These are phyloP conservation scores for Kwoniella sp. DNA, from an alignment of 768 basidiomycete genomes.

Conservation along the genomic window DNA sequence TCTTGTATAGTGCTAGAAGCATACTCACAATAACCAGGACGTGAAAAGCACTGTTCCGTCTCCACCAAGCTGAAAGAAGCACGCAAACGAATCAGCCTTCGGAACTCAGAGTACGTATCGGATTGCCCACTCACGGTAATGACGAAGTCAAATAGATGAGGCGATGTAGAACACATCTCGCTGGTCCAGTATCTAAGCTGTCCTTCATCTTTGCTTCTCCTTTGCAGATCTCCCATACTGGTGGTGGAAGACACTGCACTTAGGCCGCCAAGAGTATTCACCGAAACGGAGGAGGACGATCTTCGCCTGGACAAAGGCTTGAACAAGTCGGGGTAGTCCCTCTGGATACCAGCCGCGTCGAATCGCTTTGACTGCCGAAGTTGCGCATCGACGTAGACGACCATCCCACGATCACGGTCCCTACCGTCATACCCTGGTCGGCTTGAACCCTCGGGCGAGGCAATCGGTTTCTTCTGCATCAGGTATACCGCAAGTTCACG, in stretches of 20 bases:
- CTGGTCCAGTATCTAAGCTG: slow-evolving; percentile 97
- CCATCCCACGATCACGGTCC: slow-evolving; percentile 66
- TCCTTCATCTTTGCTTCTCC: slow-evolving; percentile 66
- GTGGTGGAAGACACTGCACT: slow-evolving; percentile 63
- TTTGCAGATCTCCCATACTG: slow-evolving; percentile 36
- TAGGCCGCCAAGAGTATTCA: slow-evolving; percentile 60
- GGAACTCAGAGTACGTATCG: slow-evolving; percentile 4
- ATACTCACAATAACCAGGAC: slow-evolving; percentile 81
- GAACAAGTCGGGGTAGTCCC: slow-evolving; percentile 86
- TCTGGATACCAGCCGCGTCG: slow-evolving; percentile 84
- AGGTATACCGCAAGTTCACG: slow-evolving; percentile 91
- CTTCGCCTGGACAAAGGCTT: slow-evolving; percentile 73
- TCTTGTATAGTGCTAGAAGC: neutral
- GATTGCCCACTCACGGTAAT: slow-evolving; percentile 71
- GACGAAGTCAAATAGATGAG: slow-evolving; percentile 96
- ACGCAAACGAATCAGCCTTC: slow-evolving; percentile 21
- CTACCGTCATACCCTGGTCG: slow-evolving; percentile 17
- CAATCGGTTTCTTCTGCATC: slow-evolving; percentile 68
- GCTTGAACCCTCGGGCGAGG: slow-evolving; percentile 14
- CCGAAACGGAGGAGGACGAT: slow-evolving; percentile 61
- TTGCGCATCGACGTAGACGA: slow-evolving; percentile 95
- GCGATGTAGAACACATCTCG: slow-evolving; percentile 86
- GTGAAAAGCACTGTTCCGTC: slow-evolving; percentile 98
- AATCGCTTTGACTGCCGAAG: slow-evolving; percentile 86
- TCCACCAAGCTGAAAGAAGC: slow-evolving; percentile 75